These are phyloP conservation scores for Avena atlantica DNA, from an alignment of 176 grass and related monocot species.

Conservation along the genomic window DNA sequence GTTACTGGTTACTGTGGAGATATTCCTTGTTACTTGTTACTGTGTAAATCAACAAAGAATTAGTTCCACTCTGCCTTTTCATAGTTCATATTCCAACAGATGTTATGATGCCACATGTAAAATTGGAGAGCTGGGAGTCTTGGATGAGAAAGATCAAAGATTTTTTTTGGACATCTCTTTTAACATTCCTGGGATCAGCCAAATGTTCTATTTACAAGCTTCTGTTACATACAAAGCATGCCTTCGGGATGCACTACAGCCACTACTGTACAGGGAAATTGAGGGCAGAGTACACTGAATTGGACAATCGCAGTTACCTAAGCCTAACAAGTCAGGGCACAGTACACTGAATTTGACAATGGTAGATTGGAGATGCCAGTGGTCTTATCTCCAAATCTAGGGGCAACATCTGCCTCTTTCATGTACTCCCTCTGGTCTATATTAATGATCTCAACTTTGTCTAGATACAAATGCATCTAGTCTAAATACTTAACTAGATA, in stretches of 20 bases:
- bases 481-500: too few relatives aligned
- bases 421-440: too few relatives aligned
- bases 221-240: conserved; percentile 26
- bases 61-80: background rate
- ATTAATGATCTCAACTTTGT: too few relatives aligned
- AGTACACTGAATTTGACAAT: background rate
- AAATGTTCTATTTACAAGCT: conserved; percentile 24
- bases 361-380: background rate
- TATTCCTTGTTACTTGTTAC: too few relatives aligned
- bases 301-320: background rate
- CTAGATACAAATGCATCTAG: too few relatives aligned
- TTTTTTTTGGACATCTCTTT: background rate
- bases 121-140: background rate
- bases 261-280: background rate
- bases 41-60: conserved; percentile 2
- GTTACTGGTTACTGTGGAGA: background rate
- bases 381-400: too few relatives aligned
- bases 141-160: background rate
- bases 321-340: background rate
- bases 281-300: background rate
- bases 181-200: conserved; percentile 7
- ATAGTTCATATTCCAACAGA: background rate
- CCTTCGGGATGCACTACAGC: background rate
- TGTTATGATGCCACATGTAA: background rate
- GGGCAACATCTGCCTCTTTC: too few relatives aligned